Evolutionary conservation across 495 filamentous ascomycete genomes (phyloP).

Genomic region (Podospora anserina): DNA sequence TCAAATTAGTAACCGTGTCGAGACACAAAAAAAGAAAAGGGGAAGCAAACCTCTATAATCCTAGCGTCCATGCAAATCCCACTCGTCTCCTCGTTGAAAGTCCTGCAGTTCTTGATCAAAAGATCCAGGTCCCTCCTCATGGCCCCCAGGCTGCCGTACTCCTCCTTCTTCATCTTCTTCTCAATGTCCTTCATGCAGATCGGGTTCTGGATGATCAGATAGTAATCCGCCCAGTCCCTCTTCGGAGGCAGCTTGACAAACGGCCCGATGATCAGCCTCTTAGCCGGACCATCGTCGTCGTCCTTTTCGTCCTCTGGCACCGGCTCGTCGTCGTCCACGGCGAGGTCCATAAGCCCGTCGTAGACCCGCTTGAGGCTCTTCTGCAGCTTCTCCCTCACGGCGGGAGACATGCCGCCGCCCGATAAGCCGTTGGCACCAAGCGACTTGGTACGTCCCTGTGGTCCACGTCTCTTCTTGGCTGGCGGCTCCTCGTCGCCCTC

Average conservation of each 20-base stretch:
- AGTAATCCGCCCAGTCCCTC: slow-evolving; percentile 86
- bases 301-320: slow-evolving; percentile 29
- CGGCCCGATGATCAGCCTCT: slow-evolving; percentile 84
- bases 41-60: slow-evolving; percentile 72
- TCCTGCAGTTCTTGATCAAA: slow-evolving; percentile 85
- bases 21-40: background rate
- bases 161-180: slow-evolving; percentile 88
- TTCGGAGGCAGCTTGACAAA: slow-evolving; percentile 91
- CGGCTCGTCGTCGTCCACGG: slow-evolving; percentile 59
- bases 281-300: slow-evolving; percentile 39
- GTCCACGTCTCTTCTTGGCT: slow-evolving; percentile 72
- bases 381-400: slow-evolving; percentile 64
- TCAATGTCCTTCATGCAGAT: slow-evolving; percentile 92
- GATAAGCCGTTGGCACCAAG: slow-evolving; percentile 27
- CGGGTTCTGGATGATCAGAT: slow-evolving; percentile 82
- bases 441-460: slow-evolving; percentile 62
- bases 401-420: slow-evolving; percentile 35
- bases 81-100: slow-evolving; percentile 94
- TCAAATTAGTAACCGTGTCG: slow-evolving; percentile 18
- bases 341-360: slow-evolving; percentile 75
- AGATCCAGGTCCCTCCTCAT: slow-evolving; percentile 78
- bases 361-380: slow-evolving; percentile 70
- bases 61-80: slow-evolving; percentile 88
- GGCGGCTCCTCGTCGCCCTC: slow-evolving; percentile 73
- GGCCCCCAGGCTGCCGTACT: slow-evolving; percentile 76